A percentile compares a stretch with the other conserved stretches of the same genome.
phyloP scores from a whole-genome alignment of 2,329 filamentous ascomycete species.

The Harringtonia aguacate region DNA sequence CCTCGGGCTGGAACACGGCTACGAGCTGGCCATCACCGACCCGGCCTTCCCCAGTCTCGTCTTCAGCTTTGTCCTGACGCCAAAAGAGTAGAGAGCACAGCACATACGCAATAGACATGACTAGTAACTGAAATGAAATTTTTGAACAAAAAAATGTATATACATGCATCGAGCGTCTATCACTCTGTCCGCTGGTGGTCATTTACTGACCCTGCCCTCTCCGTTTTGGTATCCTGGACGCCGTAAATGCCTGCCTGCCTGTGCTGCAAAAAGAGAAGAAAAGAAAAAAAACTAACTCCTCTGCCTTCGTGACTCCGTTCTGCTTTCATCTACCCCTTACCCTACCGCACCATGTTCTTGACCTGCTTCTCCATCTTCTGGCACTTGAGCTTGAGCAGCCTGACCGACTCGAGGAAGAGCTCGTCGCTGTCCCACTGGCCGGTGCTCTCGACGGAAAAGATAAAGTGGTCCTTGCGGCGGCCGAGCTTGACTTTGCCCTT shows the following conservation, averaged over 20 bases:
- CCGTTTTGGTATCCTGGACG: constrained; percentile 6
- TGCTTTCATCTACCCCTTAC: constrained; percentile 1
- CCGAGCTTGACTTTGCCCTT: constrained; percentile 92
- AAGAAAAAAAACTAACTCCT: background rate
- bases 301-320: background rate
- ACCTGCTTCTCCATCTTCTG: constrained; percentile 61
- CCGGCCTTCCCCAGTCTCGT: constrained; percentile 73
- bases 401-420: constrained; percentile 83
- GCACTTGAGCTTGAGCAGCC: constrained; percentile 78
- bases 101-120: background rate
- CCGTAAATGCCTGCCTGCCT: background rate
- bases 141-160: too few relatives aligned
- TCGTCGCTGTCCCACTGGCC: constrained; percentile 93
- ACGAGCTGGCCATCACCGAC: constrained; percentile 88
- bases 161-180: too few relatives aligned
- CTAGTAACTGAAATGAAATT: too few relatives aligned
- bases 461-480: constrained; percentile 87
- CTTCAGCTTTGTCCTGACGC: constrained; percentile 41
- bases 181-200: too few relatives aligned
- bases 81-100: background rate
- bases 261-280: constrained; percentile 7
- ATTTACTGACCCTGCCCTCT: background rate
- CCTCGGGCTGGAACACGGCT: constrained; percentile 61
- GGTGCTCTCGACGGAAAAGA: constrained; percentile 89
- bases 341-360: constrained; percentile 46